These are phyloP conservation scores for Trichoderma koningii DNA, from an alignment of 2,329 filamentous ascomycete genomes.

Conservation along the genomic window DNA sequence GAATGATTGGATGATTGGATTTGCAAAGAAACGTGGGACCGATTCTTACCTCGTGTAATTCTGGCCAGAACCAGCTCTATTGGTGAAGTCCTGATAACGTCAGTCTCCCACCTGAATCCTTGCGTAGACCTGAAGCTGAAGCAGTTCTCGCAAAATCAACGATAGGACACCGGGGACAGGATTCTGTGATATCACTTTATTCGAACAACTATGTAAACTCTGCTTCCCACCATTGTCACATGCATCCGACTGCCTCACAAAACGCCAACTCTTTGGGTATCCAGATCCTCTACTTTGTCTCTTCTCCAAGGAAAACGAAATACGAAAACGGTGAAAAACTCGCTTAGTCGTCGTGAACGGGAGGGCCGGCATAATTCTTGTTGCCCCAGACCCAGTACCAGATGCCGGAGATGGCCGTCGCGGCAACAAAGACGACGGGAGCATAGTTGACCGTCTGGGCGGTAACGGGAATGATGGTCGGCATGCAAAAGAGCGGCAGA, in stretches of 20 bases:
- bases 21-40: not conserved
- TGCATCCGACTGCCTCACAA: not conserved
- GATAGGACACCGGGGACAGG: not conserved
- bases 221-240: conserved; percentile 15
- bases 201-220: conserved; percentile 16
- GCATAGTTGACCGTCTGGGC: conserved; percentile 69
- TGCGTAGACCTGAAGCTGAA: not conserved
- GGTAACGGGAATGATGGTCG: conserved; percentile 62
- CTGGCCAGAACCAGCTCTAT: not conserved
- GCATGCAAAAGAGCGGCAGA: conserved; percentile 75
- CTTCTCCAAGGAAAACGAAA: not conserved
- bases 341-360: conserved; percentile 45
- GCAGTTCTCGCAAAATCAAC: not conserved
- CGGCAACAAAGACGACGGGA: conserved; percentile 70
- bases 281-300: conserved; percentile 1
- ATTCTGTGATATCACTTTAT: not conserved
- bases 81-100: not conserved
- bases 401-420: conserved; percentile 58
- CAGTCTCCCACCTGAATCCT: not conserved
- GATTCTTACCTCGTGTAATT: not conserved
- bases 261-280: conserved; percentile 21
- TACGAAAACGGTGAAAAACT: not conserved
- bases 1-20: not conserved
- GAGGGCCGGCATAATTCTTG: conserved; percentile 67
- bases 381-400: conserved; percentile 74